These are phyloP conservation scores for Mortierella sp. DNA, from an alignment of 371 early-diverging fungal species.

Conservation along the genomic window DNA sequence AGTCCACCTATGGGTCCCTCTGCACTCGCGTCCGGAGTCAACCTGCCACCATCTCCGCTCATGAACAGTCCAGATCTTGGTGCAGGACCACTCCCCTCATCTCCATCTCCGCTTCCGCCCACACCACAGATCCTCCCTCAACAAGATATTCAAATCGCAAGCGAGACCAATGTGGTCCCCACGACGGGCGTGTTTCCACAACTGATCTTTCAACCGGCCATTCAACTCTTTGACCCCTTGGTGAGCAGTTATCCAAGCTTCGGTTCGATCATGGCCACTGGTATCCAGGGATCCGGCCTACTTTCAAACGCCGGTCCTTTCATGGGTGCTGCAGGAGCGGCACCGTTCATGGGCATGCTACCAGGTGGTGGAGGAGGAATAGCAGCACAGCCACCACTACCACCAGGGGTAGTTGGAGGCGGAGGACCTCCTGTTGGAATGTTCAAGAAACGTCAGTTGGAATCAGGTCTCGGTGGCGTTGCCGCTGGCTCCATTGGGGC, in stretches of 20 bases:
- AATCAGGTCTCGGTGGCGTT: background rate
- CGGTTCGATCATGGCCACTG: slow-evolving; percentile 4
- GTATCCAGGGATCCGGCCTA: too few species aligned
- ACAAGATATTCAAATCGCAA: slow-evolving; percentile 19
- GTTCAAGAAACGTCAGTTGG: slow-evolving; percentile 19
- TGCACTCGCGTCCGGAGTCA: too few species aligned
- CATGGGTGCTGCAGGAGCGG: too few species aligned
- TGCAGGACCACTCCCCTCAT: too few species aligned
- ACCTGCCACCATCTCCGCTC: too few species aligned
- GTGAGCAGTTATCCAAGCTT: slow-evolving; percentile 18
- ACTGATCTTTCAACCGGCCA: slow-evolving; percentile 20
- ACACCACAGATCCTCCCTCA: slow-evolving; percentile 13
- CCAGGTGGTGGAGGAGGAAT: too few species aligned
- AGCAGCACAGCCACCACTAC: too few species aligned
- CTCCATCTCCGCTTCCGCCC: background rate
- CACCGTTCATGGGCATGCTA: too few species aligned
- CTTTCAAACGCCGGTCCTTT: too few species aligned
- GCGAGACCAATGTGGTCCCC: slow-evolving; percentile 22
- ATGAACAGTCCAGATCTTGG: too few species aligned
- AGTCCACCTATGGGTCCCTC: background rate
- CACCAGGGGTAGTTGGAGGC: too few species aligned
- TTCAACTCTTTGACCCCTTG: slow-evolving; percentile 23
- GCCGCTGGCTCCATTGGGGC: background rate
- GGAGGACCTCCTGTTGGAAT: too few species aligned
- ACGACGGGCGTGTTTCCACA: slow-evolving; percentile 34